Conservation (phyloP, 2,329 filamentous ascomycete species). For the Diaporthe eres region DNA sequence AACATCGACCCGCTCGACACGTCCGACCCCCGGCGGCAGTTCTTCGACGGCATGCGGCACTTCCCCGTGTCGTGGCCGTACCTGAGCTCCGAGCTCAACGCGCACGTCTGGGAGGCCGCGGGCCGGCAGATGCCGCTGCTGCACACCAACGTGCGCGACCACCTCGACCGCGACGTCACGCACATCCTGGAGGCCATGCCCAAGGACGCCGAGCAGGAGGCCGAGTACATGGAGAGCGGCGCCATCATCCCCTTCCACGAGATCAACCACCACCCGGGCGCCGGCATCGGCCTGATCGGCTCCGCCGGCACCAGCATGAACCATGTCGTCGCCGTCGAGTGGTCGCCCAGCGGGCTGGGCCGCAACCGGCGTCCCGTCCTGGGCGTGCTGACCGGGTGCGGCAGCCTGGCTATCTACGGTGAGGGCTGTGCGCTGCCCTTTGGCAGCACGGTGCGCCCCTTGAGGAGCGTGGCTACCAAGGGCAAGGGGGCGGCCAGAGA, state of each 20-base stretch:
- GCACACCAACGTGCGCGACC: conserved; percentile 42
- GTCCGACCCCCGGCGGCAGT: conserved; percentile 44
- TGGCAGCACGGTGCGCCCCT: conserved; percentile 60
- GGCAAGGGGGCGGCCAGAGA: conserved; percentile 57
- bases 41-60: conserved; percentile 53
- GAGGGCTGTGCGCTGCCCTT: conserved; percentile 54
- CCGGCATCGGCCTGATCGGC: conserved; percentile 61
- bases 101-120: conserved; percentile 57
- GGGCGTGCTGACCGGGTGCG: conserved; percentile 64
- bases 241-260: conserved; percentile 47
- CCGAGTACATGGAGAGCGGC: conserved; percentile 47
- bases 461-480: conserved; percentile 45
- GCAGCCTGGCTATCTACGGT: conserved; percentile 65
- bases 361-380: conserved; percentile 67
- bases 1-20: conserved; percentile 42
- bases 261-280: conserved; percentile 55
- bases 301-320: conserved; percentile 66
- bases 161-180: conserved; percentile 39
- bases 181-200: conserved; percentile 30
- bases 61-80: conserved; percentile 54
- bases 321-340: conserved; percentile 67
- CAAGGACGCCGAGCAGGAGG: conserved; percentile 45
- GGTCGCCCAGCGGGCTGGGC: conserved; percentile 72
- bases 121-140: conserved; percentile 47
- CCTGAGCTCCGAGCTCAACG: conserved; percentile 59